These are phyloP conservation scores for Lasiosphaeriaceae sp. DNA, from an alignment of 495 filamentous ascomycete genomes.

Conservation along the genomic window DNA sequence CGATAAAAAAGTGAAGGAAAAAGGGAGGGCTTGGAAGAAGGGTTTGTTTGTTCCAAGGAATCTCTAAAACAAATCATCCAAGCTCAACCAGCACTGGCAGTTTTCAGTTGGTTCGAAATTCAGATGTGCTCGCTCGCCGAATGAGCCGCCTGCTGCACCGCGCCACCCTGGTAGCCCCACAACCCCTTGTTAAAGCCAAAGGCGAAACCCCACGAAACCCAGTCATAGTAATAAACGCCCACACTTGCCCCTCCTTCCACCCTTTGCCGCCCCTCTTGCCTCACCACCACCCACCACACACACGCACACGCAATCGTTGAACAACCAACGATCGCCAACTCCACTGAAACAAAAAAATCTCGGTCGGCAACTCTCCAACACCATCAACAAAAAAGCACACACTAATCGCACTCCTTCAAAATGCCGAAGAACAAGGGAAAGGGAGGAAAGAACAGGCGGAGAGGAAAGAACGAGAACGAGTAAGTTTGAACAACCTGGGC, in stretches of 20 bases:
- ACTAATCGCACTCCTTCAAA: constrained; percentile 5
- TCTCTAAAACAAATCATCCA: not conserved
- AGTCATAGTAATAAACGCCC: constrained; percentile 21
- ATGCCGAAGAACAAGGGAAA: constrained; percentile 44
- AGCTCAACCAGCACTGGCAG: not conserved
- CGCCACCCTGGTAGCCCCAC: constrained; percentile 11
- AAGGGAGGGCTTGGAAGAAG: not conserved
- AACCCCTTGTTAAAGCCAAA: not conserved
- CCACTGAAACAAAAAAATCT: not conserved
- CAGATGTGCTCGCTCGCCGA: not conserved
- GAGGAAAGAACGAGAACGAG: constrained; percentile 98
- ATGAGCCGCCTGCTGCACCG: constrained; percentile 3
- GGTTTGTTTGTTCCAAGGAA: not conserved
- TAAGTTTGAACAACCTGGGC: constrained; percentile 14
- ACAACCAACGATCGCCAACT: not conserved
- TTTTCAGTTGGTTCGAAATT: not conserved
- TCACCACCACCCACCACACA: constrained; percentile 5
- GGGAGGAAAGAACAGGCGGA: constrained; percentile 97
- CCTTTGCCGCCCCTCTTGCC: constrained; percentile 6
- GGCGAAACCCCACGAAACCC: constrained; percentile 21
- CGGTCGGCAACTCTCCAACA: not conserved
- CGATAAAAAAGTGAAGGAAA: no score
- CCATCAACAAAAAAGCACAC: not conserved
- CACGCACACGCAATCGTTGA: not conserved
- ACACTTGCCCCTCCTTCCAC: constrained; percentile 12